Evolutionary conservation across 2,329 filamentous ascomycete genomes (phyloP), one percentile per base, ranked within the genome.

Genomic region (Paraphaeosphaeria minitans): DNA sequence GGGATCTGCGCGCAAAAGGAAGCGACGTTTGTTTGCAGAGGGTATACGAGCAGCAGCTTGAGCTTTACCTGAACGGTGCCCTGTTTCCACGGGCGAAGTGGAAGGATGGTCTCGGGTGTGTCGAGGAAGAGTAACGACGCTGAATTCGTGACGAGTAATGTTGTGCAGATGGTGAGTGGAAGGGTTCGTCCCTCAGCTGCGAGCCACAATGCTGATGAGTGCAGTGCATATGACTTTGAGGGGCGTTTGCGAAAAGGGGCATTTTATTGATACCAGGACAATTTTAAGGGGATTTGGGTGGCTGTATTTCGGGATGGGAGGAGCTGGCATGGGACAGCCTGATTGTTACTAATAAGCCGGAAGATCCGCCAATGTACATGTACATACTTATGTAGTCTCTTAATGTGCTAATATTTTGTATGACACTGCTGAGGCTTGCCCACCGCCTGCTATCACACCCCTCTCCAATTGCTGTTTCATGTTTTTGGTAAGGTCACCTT

Each of bases 21-120:
- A 74, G 70, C 3, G 75, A 77, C 14, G 69, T 69, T 10, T 73
- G 71, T 55, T 56, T 77, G 58, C 70, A 74, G 60, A 61, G 53
- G 24, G 58, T 68, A 5, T 76, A 71, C 53, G 70, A 76, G 51
- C 63, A 69, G 35, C 69, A 67, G 60, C 66, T 71, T 19, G 66
- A 62, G 12, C 66, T 65, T 29, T 75, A 76, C 52, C 52, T 77
- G 46, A 65, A 66, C 24, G 72, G 72, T 21, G 61, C 59, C 9
- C 55, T 74, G 16, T 72, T 69, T 55, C 37, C 39, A 22, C 29
- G 47, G 22, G 31, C 46, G 10, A 51, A 39, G 46, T 43, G 47
- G 48, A 37, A 24, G 43, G 33, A 42, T 14, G 42, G 24, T 10
- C 19, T 56, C 35, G 43, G 35, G 0, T 33, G 33, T 45, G 21